Evolutionary conservation across 331 rosid species (phyloP), one percentile per base, ranked within the genome.

Genomic region (Saraca asoca): DNA sequence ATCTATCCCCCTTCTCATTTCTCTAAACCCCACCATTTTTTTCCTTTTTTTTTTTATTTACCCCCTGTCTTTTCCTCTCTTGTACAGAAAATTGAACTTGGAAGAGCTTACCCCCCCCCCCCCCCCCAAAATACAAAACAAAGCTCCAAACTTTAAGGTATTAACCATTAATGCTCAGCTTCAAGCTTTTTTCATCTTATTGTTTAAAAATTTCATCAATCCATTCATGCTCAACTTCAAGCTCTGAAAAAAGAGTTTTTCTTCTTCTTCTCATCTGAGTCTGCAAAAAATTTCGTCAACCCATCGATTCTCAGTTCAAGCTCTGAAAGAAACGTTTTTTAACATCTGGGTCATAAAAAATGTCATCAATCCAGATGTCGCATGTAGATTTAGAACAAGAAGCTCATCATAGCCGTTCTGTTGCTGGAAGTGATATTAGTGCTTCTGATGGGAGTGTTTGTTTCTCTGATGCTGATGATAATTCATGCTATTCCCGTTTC

Each of bases 401-500:
- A 9, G 45, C 6, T 52, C 82, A 63, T 58, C 78, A 24, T 24
- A 24, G 70, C 45, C 72, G 74, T 18, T 78, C 90, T 34, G 66
- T 33, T 33, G 66, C 76, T 41, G 85, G 82, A 9, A 81, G 90
- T 43, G 92, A 80, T 48, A 71, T 69, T 53, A 83, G 89, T 70
- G 80, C 49, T 85, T 84, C 81, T 31, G 89, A 79, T 2, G 78
- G 80, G 12, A 91, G 97, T 55, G 41, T 78, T 5, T 80, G 85
- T 60, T 87, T 91, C 81, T 88, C 95, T 63, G 93, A 89, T 77
- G 88, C 88, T 10, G 98, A 85, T 14, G 96, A 87, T 73, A 95
- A 87, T 20, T 92, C 98, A 5, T 82, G 88, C 72, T 80, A 86
- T 65, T 90, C 98, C 13, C 92, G 79, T 72, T 94, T 94, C 90